Base-by-base conservation (phyloP, 1,284 basidiomycete genomes). In the Marasmius fiardii region DNA sequence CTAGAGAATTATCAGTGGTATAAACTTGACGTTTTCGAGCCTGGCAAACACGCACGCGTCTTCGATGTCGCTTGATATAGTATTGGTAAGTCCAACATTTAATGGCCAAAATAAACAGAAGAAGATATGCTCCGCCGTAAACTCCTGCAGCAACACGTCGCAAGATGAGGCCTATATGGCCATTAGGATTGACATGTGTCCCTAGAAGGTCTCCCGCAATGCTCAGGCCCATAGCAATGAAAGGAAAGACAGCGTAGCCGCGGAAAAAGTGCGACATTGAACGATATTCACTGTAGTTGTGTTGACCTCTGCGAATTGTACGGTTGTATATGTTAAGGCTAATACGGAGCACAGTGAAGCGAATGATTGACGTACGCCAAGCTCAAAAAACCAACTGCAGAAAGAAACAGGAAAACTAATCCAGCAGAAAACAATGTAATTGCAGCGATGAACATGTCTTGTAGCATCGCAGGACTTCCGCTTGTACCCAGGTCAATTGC, bases 301-400 rank as follows among this genome's bases (percentile, higher is more conserved):
- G 72, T 58, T 78, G 75, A 1, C 77, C 77, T 31, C 77, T 78
- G 34, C 20, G 57, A n/a, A n/a, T n/a, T n/a, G n/a, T n/a, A n/a
- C n/a, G n/a, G n/a, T n/a, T 45, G 54, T 55, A 45, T 24, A 21
- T 24, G 39, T 23, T 34, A 31, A 39, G 5, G 4, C 14, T 21
- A 39, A 43, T 28, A 35, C 1, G 39, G 44, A 50, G 2, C n/a
- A 31, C 18, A n/a, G 18, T 18, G n/a, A 53, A 16, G 23, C 55
- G 4, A 11, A 55, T 34, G 55, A 21, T 21, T n/a, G n/a, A 75
- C 84, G 61, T 71, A 86, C 86, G 80, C 77, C 59, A 81, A 79
- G 51, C 79, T 77, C 50, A 87, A 63, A 61, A 88, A 80, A 3
- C 85, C 84, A 26, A 86, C 64, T 0, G 82, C 78, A 2, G 82